phyloP scores from a whole-genome alignment of 164 flowering plant species.

The Saururus chinensis region DNA sequence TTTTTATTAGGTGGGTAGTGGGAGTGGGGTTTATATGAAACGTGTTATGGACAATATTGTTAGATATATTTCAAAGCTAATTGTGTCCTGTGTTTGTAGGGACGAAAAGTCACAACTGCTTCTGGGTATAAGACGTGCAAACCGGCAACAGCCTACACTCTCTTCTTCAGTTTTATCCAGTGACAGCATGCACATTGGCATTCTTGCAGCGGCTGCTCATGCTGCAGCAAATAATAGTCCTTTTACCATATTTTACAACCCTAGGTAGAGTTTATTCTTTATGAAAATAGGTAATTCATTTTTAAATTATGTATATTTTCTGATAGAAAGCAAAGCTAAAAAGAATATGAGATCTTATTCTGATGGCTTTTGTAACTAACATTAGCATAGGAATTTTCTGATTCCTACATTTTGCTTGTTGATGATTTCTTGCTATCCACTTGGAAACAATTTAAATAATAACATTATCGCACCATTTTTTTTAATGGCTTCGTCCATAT shows the following conservation, averaged over 20 bases:
- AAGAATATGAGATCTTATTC: not conserved
- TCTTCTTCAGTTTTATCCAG: constrained; percentile 94
- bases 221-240: constrained; percentile 94
- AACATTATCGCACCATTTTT: not conserved
- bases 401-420: not conserved
- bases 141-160: constrained; percentile 73
- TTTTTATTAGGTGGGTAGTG: constrained; percentile 64
- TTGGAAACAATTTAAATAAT: too few species aligned
- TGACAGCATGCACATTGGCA: constrained; percentile 98
- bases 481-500: not conserved
- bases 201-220: constrained; percentile 98
- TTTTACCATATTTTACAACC: constrained; percentile 85
- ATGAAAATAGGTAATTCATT: too few species aligned
- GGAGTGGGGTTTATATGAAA: not conserved
- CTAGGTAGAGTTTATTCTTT: constrained; percentile 42
- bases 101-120: constrained; percentile 87
- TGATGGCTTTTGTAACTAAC: not conserved
- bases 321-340: not conserved
- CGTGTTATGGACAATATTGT: not conserved
- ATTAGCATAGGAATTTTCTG: not conserved
- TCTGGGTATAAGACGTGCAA: constrained; percentile 76
- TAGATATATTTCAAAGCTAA: not conserved
- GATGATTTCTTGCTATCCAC: not conserved
- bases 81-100: constrained; percentile 22
- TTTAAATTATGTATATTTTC: not conserved